Conservation (phyloP, 805 yeast genomes). For the Yarrowia keelungensis region DNA sequence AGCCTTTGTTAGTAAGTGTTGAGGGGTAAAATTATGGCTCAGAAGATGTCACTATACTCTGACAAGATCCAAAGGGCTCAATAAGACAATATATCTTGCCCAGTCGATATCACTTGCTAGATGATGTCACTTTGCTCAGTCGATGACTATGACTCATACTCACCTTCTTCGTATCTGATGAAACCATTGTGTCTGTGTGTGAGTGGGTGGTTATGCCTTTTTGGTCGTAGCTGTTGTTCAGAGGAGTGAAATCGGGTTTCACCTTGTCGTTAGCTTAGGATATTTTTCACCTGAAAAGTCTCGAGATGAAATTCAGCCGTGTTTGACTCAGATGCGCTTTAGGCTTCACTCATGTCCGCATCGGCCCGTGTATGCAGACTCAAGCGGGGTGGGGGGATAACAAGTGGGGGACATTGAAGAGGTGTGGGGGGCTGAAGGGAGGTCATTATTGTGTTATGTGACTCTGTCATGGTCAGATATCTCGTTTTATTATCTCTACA, state of each 20-base stretch:
- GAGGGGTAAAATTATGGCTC: too few relatives aligned
- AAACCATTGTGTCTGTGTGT: constrained; percentile 5
- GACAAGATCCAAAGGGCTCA: too few relatives aligned
- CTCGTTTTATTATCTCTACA: too few relatives aligned
- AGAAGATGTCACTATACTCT: too few relatives aligned
- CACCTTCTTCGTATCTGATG: constrained; percentile 19
- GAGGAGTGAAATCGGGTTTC: too few relatives aligned
- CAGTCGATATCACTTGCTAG: neutral
- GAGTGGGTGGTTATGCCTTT: neutral
- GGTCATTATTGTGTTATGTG: too few relatives aligned
- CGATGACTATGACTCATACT: constrained; percentile 16
- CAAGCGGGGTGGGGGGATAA: too few relatives aligned
- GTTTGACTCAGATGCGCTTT: constrained; percentile 31
- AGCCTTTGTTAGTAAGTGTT: constrained; percentile 40
- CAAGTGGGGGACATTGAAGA: too few relatives aligned
- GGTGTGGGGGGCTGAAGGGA: too few relatives aligned
- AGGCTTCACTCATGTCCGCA: constrained; percentile 17
- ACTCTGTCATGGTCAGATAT: too few relatives aligned
- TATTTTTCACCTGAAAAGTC: constrained; percentile 31
- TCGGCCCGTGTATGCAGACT: constrained; percentile 10
- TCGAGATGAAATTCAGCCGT: constrained; percentile 25
- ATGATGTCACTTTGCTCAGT: too few relatives aligned
- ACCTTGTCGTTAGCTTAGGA: neutral
- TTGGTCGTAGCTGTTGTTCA: neutral
- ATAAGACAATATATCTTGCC: too few relatives aligned